Evolutionary conservation across 108 stramenopile genomes (phyloP).

Genomic region (Stephanodiscus triporus): DNA sequence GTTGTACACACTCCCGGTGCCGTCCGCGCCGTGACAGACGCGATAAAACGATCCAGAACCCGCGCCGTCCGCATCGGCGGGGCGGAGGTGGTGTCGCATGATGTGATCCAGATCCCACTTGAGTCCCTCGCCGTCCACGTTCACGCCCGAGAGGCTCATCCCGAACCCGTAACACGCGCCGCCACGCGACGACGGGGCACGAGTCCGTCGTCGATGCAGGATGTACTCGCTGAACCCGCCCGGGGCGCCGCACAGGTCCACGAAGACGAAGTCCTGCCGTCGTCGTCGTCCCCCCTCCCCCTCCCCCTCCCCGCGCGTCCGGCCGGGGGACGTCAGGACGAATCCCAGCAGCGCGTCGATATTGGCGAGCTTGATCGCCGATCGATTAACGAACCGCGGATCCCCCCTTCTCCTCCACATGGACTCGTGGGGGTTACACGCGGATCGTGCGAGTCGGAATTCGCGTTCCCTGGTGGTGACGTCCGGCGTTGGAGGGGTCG

Average conservation of each 20-base stretch:
- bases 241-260: conserved; percentile 88
- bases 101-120: conserved; percentile 67
- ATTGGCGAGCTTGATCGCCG: conserved; percentile 87
- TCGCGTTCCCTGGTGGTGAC: conserved; percentile 30
- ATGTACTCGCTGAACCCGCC: conserved; percentile 91
- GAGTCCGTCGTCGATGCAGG: conserved; percentile 57
- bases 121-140: conserved; percentile 76
- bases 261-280: conserved; percentile 61
- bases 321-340: conserved; percentile 26
- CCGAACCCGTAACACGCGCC: conserved; percentile 72
- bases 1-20: conserved; percentile 83
- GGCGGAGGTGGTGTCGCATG: conserved; percentile 9
- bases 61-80: not conserved
- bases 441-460: conserved; percentile 64
- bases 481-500: conserved; percentile 1
- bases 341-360: conserved; percentile 75
- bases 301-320: not conserved
- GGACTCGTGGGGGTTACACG: conserved; percentile 76
- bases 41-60: conserved; percentile 38
- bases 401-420: conserved; percentile 45
- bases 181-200: not conserved
- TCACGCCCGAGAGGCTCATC: conserved; percentile 75
- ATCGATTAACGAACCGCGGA: conserved; percentile 60
- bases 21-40: conserved; percentile 71
- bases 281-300: not conserved